Base-by-base conservation (phyloP, 192 early-diverging fungal genomes). In the Irineochytrium annulatum region DNA sequence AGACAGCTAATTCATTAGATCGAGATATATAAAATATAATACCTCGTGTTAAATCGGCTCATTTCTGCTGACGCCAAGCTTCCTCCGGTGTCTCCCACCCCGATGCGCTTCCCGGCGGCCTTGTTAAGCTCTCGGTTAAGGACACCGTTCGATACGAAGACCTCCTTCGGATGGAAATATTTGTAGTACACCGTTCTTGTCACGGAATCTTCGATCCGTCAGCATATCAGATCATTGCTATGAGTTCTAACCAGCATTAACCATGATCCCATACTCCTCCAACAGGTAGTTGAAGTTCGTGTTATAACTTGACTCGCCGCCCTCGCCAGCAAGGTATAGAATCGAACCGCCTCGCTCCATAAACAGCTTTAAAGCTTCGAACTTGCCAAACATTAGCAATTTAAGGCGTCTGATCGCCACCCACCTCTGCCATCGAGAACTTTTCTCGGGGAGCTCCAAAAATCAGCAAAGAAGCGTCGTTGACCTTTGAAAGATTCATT, bases 251-350 rank as follows among this genome's bases (percentile, higher is more conserved):
- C 81, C 81, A 45, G 81, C 66, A 69, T 86, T 84, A 17, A 80
- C 78, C 54, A 73, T 74, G 49, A 86, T 84, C 14, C 83, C 83
- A 41, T 77, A 82, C 52, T 86, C 83, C 59, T 86, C 83, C 24
- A 86, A 60, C 8, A 86, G 63, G 67, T 86, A 86, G 57, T 86
- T 86, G 68, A 86, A 86, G 57, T 86, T 86, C 2, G 82, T 85
- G 34, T 75, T 74, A 34, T 35, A 71, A 19, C 71, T 51, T 16
- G 78, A 64, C 57, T 86, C 83, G 6, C 83, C 83, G 34, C 82
- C 83, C 60, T 86, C 83, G n/a, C 74, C 71, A 1, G 80, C 63
- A 8, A 86, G 63, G 45, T 84, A 86, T 30, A 86, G 53, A 39
- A 86, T 85, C 1, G 83, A 84, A 4, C 83, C 81, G 35, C 81